Percentiles rank a stretch among this genome's conserved stretches.
These are phyloP conservation scores for Phyllosticta ampelicida DNA, from an alignment of 2,329 filamentous ascomycete species.

Conservation along the genomic window DNA sequence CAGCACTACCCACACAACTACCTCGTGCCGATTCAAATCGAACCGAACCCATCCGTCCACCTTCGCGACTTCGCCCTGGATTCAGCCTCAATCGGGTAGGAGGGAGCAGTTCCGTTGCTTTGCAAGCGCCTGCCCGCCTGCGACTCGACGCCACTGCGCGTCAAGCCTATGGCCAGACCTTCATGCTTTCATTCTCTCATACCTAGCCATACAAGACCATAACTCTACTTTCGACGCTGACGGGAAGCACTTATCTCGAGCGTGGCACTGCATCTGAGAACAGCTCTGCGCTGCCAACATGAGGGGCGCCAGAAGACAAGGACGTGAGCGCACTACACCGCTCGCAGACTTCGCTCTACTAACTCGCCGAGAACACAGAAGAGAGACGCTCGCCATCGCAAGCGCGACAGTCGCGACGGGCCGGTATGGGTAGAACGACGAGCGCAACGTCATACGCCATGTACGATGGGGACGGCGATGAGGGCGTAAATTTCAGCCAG, in stretches of 20 bases:
- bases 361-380: background rate
- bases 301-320: background rate
- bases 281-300: background rate
- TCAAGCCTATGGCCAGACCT: too few relatives aligned
- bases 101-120: too few relatives aligned
- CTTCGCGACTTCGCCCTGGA: too few relatives aligned
- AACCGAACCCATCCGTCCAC: too few relatives aligned
- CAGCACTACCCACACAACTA: too few relatives aligned
- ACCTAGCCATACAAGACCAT: too few relatives aligned
- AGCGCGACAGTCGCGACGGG: background rate
- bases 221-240: too few relatives aligned
- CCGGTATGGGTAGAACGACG: background rate
- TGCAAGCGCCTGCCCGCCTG: too few relatives aligned
- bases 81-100: too few relatives aligned
- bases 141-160: too few relatives aligned
- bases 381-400: background rate
- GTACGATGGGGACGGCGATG: background rate
- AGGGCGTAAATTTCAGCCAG: background rate
- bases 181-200: too few relatives aligned
- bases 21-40: too few relatives aligned
- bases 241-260: background rate
- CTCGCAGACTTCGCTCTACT: background rate
- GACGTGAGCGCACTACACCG: background rate
- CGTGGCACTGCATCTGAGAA: background rate
- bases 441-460: background rate